Conservation (phyloP, 2,329 filamentous ascomycete species). For the Exophiala lecanii-corni region DNA sequence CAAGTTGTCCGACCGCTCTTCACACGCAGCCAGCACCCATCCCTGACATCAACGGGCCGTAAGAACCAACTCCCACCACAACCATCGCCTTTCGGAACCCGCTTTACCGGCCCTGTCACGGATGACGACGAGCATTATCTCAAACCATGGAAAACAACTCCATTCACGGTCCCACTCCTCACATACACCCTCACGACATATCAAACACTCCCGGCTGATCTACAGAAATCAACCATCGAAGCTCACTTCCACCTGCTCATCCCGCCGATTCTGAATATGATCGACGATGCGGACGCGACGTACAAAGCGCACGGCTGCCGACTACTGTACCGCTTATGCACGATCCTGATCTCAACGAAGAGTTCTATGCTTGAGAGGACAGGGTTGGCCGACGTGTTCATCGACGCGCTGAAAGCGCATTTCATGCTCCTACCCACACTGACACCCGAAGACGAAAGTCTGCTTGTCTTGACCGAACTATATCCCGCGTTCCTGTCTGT, state of each 20-base stretch:
- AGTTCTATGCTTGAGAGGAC: conserved; percentile 38
- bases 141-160: conserved; percentile 25
- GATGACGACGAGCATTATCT: conserved; percentile 6
- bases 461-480: conserved; percentile 58
- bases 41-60: conserved; percentile 40
- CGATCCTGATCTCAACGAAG: conserved; percentile 27
- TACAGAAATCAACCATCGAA: conserved; percentile 31
- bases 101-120: conserved; percentile 25
- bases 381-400: conserved; percentile 43
- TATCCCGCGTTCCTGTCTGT: conserved; percentile 65
- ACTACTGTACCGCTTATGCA: conserved; percentile 34
- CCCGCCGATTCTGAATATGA: conserved; percentile 39
- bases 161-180: conserved; percentile 16
- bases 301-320: conserved; percentile 38
- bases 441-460: conserved; percentile 67
- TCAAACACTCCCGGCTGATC: neutral
- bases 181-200: conserved; percentile 16
- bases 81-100: conserved; percentile 34
- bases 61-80: conserved; percentile 39
- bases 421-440: conserved; percentile 73
- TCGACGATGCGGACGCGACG: conserved; percentile 37
- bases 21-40: conserved; percentile 37
- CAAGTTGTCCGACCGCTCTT: conserved; percentile 39
- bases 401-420: conserved; percentile 52
- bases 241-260: conserved; percentile 42